Evolutionary conservation across 192 early-diverging fungal genomes (phyloP), one percentile per base, ranked within the genome.

Genomic region (Linnemannia zychae): DNA sequence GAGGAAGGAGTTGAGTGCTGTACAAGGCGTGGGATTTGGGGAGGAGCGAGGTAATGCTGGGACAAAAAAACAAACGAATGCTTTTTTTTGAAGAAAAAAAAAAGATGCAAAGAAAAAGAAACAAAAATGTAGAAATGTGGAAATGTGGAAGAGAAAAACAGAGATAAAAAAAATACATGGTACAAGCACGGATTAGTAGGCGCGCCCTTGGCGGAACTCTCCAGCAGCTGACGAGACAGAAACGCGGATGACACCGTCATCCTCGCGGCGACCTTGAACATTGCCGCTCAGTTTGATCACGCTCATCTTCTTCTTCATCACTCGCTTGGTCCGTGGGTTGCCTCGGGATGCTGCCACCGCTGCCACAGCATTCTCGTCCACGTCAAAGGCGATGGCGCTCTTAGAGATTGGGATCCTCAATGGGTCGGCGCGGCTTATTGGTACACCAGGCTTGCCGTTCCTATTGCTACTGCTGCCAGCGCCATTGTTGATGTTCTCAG

Each of bases 271-370:
- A 5, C 83, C 83, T 70, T 85, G 83, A n/a, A 85, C 69, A 68
- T 66, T 79, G 38, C 83, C 83, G 18, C 77, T 70, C 70, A 85
- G 60, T 5, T 74, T 77, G 44, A 85, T 85, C 34, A 85, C 83
- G 68, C 83, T 85, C 83, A 79, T 85, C 74, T 85, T 85, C 50
- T 85, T 85, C 78, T 85, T 85, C 83, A 85, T 85, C 44, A 85
- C 78, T 3, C 83, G 57, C 36, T 79, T 79, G 20, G 83, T 57
- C 13, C 83, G 67, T 24, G 22, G 44, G 4, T 63, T 63, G 57
- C 28, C 28, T 15, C 46, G 67, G 48, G 67, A 69, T 36, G 46
- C 75, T 40, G 34, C 75, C 67, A 11, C 67, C 53, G 67, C n/a
- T 3, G 57, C 57, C 12, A 63, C 78, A 4, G 48, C 73, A 37